These are phyloP conservation scores for Ramalina intermedia DNA, from an alignment of 495 filamentous ascomycete species.

Conservation along the genomic window DNA sequence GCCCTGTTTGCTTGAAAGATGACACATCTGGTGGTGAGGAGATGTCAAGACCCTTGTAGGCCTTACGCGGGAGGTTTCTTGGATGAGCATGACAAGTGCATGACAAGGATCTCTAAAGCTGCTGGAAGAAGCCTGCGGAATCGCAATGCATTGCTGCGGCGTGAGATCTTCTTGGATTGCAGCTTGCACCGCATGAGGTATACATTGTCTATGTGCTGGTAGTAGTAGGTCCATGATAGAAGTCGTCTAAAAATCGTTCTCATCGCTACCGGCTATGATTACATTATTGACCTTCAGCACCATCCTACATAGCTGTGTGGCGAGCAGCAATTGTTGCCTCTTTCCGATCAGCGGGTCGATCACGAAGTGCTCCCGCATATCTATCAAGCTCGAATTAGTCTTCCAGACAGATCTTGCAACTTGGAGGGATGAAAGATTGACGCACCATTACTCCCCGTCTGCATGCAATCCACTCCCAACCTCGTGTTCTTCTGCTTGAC, in stretches of 20 bases:
- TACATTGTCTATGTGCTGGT: too few species aligned
- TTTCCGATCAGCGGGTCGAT: conserved; percentile 97
- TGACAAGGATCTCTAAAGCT: too few species aligned
- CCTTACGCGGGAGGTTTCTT: too few species aligned
- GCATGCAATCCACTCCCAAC: conserved; percentile 96
- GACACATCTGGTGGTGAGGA: too few species aligned
- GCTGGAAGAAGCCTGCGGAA: too few species aligned
- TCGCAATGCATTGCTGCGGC: too few species aligned
- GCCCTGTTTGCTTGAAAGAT: too few species aligned
- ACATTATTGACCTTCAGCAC: conserved; percentile 95
- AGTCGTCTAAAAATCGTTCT: conserved; percentile 69
- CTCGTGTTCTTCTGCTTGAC: conserved; percentile 75
- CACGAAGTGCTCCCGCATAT: conserved; percentile 94
- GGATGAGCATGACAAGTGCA: too few species aligned
- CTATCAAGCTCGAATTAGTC: conserved; percentile 20
- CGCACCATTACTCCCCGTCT: conserved; percentile 72
- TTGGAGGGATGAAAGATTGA: not conserved
- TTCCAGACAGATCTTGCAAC: too few species aligned
- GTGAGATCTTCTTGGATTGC: too few species aligned
- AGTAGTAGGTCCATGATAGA: not conserved
- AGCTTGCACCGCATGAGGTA: too few species aligned
- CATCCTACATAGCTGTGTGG: conserved; percentile 97
- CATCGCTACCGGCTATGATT: conserved; percentile 82
- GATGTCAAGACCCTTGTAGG: too few species aligned
- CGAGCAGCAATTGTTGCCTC: conserved; percentile 86